These are phyloP conservation scores for Nepenthes mirabilis DNA, from an alignment of 148 eudicot species.

Conservation along the genomic window DNA sequence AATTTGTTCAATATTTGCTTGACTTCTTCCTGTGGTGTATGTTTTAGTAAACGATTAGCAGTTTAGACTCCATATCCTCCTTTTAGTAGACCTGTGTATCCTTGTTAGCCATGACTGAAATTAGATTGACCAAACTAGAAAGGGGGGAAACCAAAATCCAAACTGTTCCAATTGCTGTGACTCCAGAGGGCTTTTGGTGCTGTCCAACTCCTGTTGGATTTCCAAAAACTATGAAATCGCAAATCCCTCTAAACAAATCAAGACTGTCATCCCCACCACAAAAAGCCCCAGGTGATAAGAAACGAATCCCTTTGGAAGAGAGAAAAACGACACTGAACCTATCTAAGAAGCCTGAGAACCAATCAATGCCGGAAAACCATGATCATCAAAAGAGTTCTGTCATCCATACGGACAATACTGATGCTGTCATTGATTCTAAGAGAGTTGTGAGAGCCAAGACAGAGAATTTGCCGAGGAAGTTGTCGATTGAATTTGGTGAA, in stretches of 20 bases:
- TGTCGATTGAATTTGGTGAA: constrained; percentile 85
- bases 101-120: constrained; percentile 40
- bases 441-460: constrained; percentile 22
- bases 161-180: constrained; percentile 87
- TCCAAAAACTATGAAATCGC: constrained; percentile 51
- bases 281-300: constrained; percentile 24
- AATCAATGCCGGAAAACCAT: constrained; percentile 11
- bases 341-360: neutral
- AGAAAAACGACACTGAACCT: neutral
- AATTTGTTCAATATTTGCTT: no score
- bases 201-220: constrained; percentile 79
- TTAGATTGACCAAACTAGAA: constrained; percentile 32
- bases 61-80: no score
- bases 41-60: no score
- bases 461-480: constrained; percentile 60
- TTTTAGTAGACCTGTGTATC: no score
- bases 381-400: constrained; percentile 19
- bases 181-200: constrained; percentile 96
- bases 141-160: constrained; percentile 53
- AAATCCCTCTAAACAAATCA: constrained; percentile 36
- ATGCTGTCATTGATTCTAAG: constrained; percentile 17
- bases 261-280: constrained; percentile 19
- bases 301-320: constrained; percentile 15
- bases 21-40: no score
- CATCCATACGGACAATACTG: constrained; percentile 8